Percentiles rank a stretch among this genome's conserved stretches.
phyloP scores from a whole-genome alignment of 192 early-diverging fungal species.

The Backusella morwellensis region DNA sequence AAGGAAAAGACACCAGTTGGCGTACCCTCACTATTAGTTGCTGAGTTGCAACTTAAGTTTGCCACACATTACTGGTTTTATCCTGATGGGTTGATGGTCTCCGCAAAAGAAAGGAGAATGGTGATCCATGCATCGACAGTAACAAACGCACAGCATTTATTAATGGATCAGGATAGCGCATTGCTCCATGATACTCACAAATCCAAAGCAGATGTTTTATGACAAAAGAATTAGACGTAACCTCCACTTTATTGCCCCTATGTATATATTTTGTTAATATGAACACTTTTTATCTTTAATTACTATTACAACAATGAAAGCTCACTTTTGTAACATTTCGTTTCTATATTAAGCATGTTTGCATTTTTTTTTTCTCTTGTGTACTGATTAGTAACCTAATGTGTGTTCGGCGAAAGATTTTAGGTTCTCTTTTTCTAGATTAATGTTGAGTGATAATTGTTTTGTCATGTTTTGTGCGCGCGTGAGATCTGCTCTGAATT shows the following conservation, averaged over 20 bases:
- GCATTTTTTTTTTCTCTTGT: neutral
- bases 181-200: neutral
- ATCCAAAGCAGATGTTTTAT: neutral
- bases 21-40: conserved; percentile 16
- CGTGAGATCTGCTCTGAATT: neutral
- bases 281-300: neutral
- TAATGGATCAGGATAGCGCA: neutral
- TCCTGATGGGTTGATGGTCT: conserved; percentile 14
- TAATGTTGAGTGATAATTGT: neutral
- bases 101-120: neutral
- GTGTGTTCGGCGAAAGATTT: neutral
- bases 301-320: neutral
- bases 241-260: neutral
- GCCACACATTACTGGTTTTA: conserved; percentile 24
- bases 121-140: conserved; percentile 3
- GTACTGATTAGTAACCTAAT: neutral
- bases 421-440: neutral
- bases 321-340: neutral
- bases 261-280: conserved; percentile 5
- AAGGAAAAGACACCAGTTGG: neutral
- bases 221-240: neutral
- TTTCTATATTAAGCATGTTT: neutral
- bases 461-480: neutral
- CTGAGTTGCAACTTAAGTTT: conserved; percentile 27
- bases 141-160: neutral